A percentile compares a stretch with the other conserved stretches of the same genome.
Evolutionary conservation across 164 flowering plant species (phyloP).

Genomic region (Pachysandra terminalis): DNA sequence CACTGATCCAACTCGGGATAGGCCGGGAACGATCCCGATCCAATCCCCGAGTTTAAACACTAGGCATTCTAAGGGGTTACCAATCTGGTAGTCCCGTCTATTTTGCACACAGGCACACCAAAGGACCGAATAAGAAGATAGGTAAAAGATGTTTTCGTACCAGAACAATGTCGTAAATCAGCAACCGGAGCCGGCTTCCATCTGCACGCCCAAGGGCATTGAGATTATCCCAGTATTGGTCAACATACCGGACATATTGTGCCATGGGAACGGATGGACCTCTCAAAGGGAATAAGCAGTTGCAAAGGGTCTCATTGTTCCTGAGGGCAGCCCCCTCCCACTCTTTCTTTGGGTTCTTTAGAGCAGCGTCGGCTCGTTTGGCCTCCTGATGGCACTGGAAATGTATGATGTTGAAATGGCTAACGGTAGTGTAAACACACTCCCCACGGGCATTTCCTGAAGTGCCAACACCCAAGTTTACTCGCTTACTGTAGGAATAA

Average conservation of each 20-base stretch:
- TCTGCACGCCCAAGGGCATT: conserved; percentile 95
- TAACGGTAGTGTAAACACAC: conserved; percentile 95
- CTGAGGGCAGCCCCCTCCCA: conserved; percentile 99
- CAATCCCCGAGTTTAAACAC: too few species aligned
- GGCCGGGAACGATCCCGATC: too few species aligned
- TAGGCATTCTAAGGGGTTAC: too few species aligned
- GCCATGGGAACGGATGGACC: conserved; percentile 81
- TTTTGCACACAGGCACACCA: not conserved
- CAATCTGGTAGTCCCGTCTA: not conserved
- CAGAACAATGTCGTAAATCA: conserved; percentile 96
- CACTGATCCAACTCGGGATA: too few species aligned
- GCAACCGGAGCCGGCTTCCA: conserved; percentile 84
- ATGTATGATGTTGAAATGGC: conserved; percentile 96
- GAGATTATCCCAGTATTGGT: conserved; percentile 95
- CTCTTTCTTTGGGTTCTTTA: conserved; percentile 93
- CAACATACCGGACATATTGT: conserved; percentile 81
- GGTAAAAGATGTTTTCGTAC: conserved; percentile 33
- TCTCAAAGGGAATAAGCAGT: conserved; percentile 87
- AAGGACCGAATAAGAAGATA: not conserved
- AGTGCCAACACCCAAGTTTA: conserved; percentile 75
- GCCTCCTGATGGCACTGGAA: conserved; percentile 99
- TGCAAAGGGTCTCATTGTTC: conserved; percentile 95
- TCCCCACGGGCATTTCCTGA: conserved; percentile 91
- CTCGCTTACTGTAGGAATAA: conserved; percentile 92
- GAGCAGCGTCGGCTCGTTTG: conserved; percentile 92